phyloP scores from a whole-genome alignment of 2,329 filamentous ascomycete genomes.

The Clonostachys solani region DNA sequence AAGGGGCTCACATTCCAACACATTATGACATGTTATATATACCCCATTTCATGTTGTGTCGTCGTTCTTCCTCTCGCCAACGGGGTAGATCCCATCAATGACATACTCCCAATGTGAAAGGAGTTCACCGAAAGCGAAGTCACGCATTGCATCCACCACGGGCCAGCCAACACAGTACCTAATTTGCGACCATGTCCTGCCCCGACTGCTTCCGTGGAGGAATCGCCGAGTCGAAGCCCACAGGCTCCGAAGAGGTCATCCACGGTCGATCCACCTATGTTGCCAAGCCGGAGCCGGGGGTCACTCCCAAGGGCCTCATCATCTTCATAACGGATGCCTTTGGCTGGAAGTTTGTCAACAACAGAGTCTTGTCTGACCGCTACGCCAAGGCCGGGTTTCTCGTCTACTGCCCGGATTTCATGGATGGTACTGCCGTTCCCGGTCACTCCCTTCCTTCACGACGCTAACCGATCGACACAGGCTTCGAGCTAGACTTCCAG shows the following conservation, averaged over 20 bases:
- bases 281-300: slow-evolving; percentile 9
- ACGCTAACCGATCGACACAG: too few species aligned
- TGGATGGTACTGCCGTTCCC: slow-evolving; percentile 19
- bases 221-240: slow-evolving; percentile 1
- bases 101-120: too few species aligned
- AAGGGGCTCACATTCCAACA: too few species aligned
- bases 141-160: too few species aligned
- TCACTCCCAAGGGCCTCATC: slow-evolving; percentile 33
- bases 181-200: neutral
- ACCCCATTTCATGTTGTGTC: too few species aligned
- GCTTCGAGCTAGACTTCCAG: neutral
- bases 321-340: slow-evolving; percentile 50
- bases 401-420: slow-evolving; percentile 50
- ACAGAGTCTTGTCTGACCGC: slow-evolving; percentile 42
- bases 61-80: too few species aligned
- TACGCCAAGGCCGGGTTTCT: slow-evolving; percentile 39
- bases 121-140: too few species aligned
- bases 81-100: too few species aligned
- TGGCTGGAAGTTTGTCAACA: slow-evolving; percentile 47
- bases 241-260: slow-evolving; percentile 13
- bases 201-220: slow-evolving; percentile 3
- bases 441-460: too few species aligned
- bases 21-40: too few species aligned
- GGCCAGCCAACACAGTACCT: too few species aligned
- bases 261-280: slow-evolving; percentile 15